Evolutionary conservation across 108 stramenopile species (phyloP).

Genomic region (Nitzschia palea): DNA sequence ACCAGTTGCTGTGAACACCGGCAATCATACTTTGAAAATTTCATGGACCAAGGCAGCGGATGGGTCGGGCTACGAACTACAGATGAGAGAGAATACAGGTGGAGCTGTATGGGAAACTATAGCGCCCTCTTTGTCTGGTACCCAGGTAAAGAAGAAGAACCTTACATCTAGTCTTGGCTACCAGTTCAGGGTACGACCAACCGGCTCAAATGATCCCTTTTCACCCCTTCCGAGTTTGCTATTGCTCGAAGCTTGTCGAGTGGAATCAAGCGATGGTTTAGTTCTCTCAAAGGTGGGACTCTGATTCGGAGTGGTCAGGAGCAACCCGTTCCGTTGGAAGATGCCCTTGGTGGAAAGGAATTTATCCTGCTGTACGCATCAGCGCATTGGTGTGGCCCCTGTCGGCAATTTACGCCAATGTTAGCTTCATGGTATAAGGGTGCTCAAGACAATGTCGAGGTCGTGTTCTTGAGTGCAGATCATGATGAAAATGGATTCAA

Average conservation of each 20-base stretch:
- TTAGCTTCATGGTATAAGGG: constrained; percentile 78
- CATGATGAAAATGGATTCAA: constrained; percentile 71
- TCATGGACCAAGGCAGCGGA: constrained; percentile 45
- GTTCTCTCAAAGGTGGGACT: constrained; percentile 45
- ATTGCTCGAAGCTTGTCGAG: constrained; percentile 40
- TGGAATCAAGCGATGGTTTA: constrained; percentile 50
- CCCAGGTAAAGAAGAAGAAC: constrained; percentile 77
- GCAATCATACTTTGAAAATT: constrained; percentile 52
- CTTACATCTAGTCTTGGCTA: constrained; percentile 63
- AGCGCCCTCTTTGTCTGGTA: constrained; percentile 52
- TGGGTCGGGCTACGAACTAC: constrained; percentile 56
- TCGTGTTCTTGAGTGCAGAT: constrained; percentile 87
- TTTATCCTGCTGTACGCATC: constrained; percentile 76
- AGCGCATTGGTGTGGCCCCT: constrained; percentile 82
- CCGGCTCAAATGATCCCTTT: constrained; percentile 43
- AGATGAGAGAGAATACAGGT: constrained; percentile 79
- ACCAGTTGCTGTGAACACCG: constrained; percentile 40
- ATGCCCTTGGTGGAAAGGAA: constrained; percentile 68
- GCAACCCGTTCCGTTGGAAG: constrained; percentile 46
- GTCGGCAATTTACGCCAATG: constrained; percentile 86
- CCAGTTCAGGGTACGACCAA: constrained; percentile 73
- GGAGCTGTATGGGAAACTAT: constrained; percentile 65
- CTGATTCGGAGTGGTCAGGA: constrained; percentile 41
- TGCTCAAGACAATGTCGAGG: constrained; percentile 46
- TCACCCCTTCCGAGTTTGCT: constrained; percentile 57